Evolutionary conservation across 306 rosid genomes (phyloP).

Genomic region (Ceratonia siliqua): DNA sequence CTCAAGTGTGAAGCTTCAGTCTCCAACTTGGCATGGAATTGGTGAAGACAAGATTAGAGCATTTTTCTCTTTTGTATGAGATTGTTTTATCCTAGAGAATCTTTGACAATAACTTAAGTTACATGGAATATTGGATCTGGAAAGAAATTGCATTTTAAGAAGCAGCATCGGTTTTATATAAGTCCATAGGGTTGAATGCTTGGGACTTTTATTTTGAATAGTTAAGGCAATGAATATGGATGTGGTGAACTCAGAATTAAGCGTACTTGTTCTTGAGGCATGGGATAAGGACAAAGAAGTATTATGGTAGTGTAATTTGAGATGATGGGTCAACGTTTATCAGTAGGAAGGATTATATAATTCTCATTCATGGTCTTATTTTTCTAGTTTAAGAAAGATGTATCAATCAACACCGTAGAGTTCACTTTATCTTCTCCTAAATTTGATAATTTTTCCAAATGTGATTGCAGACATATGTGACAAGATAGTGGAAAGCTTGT

Average conservation of each 20-base stretch:
- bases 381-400: no score
- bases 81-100: neutral
- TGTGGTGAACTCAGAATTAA: no score
- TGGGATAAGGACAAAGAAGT: no score
- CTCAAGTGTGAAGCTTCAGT: neutral
- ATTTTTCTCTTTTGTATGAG: neutral
- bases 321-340: no score
- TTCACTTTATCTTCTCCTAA: slow-evolving; percentile 1
- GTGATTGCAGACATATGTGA: slow-evolving; percentile 78
- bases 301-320: no score
- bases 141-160: no score
- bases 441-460: slow-evolving; percentile 31
- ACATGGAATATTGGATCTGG: no score
- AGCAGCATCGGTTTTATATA: neutral
- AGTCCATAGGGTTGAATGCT: no score
- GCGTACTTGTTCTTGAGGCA: no score
- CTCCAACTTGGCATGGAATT: neutral
- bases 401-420: neutral
- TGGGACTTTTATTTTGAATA: no score
- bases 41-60: neutral
- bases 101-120: neutral
- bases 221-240: no score
- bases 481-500: slow-evolving; percentile 86
- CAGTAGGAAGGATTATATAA: slow-evolving; percentile 4
- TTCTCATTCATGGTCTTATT: neutral